These are phyloP conservation scores for Bacidia gigantensis DNA, from an alignment of 495 filamentous ascomycete species.

Conservation along the genomic window DNA sequence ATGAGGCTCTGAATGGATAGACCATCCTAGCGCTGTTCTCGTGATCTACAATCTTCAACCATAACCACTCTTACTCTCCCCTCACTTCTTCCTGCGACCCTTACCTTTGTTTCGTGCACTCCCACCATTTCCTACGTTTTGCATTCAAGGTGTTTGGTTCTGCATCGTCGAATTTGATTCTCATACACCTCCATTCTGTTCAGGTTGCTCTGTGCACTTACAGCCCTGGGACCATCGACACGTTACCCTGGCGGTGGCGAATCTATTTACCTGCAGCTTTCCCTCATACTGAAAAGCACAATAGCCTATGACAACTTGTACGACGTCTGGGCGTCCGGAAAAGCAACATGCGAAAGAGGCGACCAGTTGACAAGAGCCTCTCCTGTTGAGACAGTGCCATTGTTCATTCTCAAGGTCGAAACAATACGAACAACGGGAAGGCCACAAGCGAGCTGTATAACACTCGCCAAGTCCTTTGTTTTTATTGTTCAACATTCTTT, in stretches of 20 bases:
- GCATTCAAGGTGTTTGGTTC: neutral
- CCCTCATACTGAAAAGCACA: neutral
- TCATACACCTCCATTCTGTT: neutral
- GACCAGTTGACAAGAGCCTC: constrained; percentile 1
- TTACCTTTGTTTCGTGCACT: neutral
- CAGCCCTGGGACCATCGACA: neutral
- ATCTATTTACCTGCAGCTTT: neutral
- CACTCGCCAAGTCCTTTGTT: neutral
- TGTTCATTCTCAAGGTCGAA: neutral
- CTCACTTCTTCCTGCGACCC: neutral
- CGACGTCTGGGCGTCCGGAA: neutral
- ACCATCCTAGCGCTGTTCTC: neutral
- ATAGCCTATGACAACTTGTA: neutral
- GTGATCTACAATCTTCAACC: neutral
- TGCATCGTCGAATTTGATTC: neutral
- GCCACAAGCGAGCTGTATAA: neutral
- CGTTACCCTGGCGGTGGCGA: neutral
- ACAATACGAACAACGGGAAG: neutral
- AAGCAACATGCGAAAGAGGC: constrained; percentile 4
- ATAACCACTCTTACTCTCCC: neutral
- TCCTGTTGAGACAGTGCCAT: constrained; percentile 1
- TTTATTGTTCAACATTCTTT: neutral
- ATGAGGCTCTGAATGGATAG: neutral
- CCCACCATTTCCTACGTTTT: neutral
- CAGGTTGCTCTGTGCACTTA: neutral